Evolutionary conservation across 345 rosid species (phyloP).

Genomic region (Salix arbutifolia): DNA sequence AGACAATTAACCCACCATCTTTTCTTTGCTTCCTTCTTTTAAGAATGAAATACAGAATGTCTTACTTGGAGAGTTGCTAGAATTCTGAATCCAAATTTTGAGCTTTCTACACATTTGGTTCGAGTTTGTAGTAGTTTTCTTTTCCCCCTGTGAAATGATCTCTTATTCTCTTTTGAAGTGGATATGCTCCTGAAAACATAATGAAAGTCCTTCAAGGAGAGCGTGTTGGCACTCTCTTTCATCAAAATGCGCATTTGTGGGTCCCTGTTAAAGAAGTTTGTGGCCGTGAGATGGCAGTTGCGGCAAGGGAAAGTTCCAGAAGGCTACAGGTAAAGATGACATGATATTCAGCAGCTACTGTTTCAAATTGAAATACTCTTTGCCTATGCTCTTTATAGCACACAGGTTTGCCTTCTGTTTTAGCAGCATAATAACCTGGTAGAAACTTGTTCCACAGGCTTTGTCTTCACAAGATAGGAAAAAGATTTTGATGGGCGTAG

Average conservation of each 20-base stretch:
- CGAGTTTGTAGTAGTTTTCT: background rate
- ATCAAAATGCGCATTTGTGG: conserved; percentile 81
- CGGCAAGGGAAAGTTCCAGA: conserved; percentile 90
- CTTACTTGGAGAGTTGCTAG: background rate
- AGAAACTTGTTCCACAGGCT: conserved; percentile 41
- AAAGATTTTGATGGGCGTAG: conserved; percentile 66
- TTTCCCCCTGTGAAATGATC: conserved; percentile 2
- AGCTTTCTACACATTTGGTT: background rate
- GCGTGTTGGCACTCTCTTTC: conserved; percentile 86
- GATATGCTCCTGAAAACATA: conserved; percentile 68
- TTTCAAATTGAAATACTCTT: background rate
- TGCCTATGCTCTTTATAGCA: background rate
- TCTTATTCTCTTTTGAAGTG: conserved; percentile 43
- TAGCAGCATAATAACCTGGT: conserved; percentile 6
- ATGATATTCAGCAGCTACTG: background rate
- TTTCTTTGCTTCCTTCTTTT: background rate
- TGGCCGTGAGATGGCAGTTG: conserved; percentile 85
- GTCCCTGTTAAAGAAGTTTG: conserved; percentile 46
- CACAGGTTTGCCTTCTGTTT: background rate
- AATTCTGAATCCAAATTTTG: background rate
- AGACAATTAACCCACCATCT: background rate
- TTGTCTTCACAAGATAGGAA: conserved; percentile 70
- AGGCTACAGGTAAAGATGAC: conserved; percentile 64
- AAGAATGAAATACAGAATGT: background rate
- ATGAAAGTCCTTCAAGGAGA: conserved; percentile 83